Evolutionary conservation across 306 rosid genomes (phyloP).

Genomic region (Vigna unguiculata): DNA sequence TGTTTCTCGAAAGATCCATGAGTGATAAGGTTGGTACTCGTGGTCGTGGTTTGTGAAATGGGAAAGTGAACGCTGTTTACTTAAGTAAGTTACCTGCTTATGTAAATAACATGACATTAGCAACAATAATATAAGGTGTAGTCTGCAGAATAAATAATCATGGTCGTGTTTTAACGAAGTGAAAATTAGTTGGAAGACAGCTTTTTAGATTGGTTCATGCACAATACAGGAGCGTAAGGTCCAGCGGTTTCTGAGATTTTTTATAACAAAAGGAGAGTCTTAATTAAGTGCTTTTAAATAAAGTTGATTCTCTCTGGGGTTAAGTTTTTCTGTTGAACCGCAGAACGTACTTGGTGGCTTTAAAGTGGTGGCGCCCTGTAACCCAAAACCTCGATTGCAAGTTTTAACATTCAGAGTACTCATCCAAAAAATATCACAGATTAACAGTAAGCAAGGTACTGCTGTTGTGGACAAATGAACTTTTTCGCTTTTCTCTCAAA

Average conservation of each 20-base stretch:
- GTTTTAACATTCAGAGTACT: neutral
- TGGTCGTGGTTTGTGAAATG: too few species aligned
- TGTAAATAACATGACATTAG: neutral
- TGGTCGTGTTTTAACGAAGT: neutral
- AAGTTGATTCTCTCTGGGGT: slow-evolving; percentile 43
- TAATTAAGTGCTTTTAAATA: slow-evolving; percentile 29
- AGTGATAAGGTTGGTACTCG: too few species aligned
- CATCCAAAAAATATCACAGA: slow-evolving; percentile 30
- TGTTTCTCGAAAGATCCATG: too few species aligned
- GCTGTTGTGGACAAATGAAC: neutral
- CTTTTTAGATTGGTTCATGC: slow-evolving; percentile 49
- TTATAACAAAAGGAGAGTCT: slow-evolving; percentile 33
- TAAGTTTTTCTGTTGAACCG: slow-evolving; percentile 40
- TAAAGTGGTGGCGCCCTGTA: slow-evolving; percentile 24
- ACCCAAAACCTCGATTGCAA: slow-evolving; percentile 39
- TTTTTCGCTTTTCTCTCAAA: slow-evolving; percentile 19
- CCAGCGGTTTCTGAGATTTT: slow-evolving; percentile 35
- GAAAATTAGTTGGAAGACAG: slow-evolving; percentile 38
- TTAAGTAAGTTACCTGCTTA: slow-evolving; percentile 4
- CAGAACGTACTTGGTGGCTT: slow-evolving; percentile 26
- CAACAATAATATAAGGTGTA: slow-evolving; percentile 7
- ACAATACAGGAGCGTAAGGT: slow-evolving; percentile 40
- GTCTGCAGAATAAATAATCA: neutral
- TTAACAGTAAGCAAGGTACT: neutral
- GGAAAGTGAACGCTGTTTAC: neutral